Base-by-base conservation (phyloP, 2,329 filamentous ascomycete species). In the Fusarium sp. region DNA sequence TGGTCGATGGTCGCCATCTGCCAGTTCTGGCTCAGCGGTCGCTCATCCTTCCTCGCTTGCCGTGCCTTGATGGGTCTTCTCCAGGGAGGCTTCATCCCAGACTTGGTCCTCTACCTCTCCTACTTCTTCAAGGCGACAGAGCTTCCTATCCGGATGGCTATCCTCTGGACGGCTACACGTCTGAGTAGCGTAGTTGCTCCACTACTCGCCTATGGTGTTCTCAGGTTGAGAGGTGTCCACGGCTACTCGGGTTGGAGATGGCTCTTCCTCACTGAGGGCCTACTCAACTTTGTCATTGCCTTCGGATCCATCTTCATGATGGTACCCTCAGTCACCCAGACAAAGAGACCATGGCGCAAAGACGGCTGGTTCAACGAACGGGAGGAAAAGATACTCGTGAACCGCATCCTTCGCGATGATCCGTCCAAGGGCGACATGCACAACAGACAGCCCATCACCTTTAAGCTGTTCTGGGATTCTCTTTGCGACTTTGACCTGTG, bases 41-140 rank as follows among this genome's bases (percentile, higher is more conserved):
- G 63, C n/a, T 33, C 27, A n/a, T 65, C 63, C 25, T 65, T 65
- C 50, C 63, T 65, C 3, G 35, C 54, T 2, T 33, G 30, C 25
- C 63, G 63, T 17, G 63, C 63, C 27, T 22, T 65, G 3, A 50
- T 72, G 12, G 66, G 63, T 2, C n/a, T 72, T 9, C 37, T 69
- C 10, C 57, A 72, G 20, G 69, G 69, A 22, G 66, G 69, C 9
- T 72, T 72, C 20, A 72, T 72, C 20, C 69, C 69, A 4, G 69
- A 72, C 20, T 47, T 62, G n/a, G 88, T 92, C 54, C 82, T 91
- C 0, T 93, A 93, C 77, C 84, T 93, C 2, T 90, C 87, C 14
- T 94, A 94, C 80, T 94, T 91, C 82, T 94, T 37, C 20, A 58
- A 58, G 54, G 20, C 22, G 5, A 35, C 33, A 1, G 54, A 58